Evolutionary conservation across 1,284 basidiomycete species (phyloP), one percentile per base, ranked within the genome.

Genomic region (Taiwanofungus camphoratus): DNA sequence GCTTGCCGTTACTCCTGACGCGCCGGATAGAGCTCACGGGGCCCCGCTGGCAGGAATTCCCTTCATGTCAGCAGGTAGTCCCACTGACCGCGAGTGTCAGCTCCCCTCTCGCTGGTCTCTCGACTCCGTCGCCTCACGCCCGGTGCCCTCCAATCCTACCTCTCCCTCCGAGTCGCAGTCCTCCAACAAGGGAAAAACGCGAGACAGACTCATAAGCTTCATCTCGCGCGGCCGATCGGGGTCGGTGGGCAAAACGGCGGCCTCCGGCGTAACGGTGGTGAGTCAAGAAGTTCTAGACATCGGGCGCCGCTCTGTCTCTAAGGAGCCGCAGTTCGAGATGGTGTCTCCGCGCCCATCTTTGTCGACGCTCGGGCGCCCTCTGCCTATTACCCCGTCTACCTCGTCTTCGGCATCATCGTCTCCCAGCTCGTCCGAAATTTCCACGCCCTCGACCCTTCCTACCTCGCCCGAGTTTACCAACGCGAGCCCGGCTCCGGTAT

Each of bases 21-120:
- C 48, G 8, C 38, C 45, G 9, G 41, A 41, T 6, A 34, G 39
- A 12, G 31, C 7, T 7, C 9, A 6, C 18, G 31, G 7, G 9
- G 11, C 31, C n/a, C n/a, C n/a, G n/a, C n/a, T n/a, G n/a, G n/a
- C n/a, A n/a, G 16, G 45, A 18, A 15, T 23, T 18, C 41, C 32
- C 5, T 36, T 42, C 23, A 40, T 48, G 11, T 33, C 45, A 7
- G 21, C 36, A 11, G 46, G 46, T 36, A 42, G 32, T 30, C 39
- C 44, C 23, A 31, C 41, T 38, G 48, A 49, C 15, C 47, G 39
- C 30, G 52, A 50, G 20, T 29, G 36, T n/a, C 50, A 48, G 32
- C 52, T 55, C 9, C 36, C 55, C 30, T 62, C 60, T 40, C 58
- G 60, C 26, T 62, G 60, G 60, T 62, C 60, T 24, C 50, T 62